These are phyloP conservation scores for Microbotryum silenes-acaulis DNA, from an alignment of 1,284 basidiomycete species.

Conservation along the genomic window DNA sequence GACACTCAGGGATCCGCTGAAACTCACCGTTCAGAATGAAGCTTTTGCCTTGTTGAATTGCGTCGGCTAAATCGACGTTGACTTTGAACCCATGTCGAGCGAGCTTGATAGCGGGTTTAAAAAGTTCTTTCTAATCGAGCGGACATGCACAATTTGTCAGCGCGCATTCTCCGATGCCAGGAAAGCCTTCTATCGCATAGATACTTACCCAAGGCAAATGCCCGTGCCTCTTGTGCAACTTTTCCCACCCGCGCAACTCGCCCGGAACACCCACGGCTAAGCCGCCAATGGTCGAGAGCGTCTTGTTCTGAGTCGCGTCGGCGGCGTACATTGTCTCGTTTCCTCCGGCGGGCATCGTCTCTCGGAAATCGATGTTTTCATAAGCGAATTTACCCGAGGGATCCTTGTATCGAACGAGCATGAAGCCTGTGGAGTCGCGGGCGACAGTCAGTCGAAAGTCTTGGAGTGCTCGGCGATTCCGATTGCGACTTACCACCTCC, in stretches of 20 bases:
- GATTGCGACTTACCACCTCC: conserved; percentile 30
- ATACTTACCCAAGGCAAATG: conserved; percentile 35
- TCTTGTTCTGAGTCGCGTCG: conserved; percentile 4
- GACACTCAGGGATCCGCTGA: too few relatives aligned
- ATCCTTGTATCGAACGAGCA: conserved; percentile 33
- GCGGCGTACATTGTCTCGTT: conserved; percentile 25
- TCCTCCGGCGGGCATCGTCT: conserved; percentile 7
- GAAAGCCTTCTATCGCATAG: not conserved
- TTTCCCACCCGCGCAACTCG: conserved; percentile 39
- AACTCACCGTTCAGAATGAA: conserved; percentile 31
- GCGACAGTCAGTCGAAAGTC: not conserved
- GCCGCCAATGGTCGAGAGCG: conserved; percentile 30
- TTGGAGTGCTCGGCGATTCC: too few relatives aligned
- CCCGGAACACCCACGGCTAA: conserved; percentile 39
- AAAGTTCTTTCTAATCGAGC: conserved; percentile 18
- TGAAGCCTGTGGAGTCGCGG: conserved; percentile 26
- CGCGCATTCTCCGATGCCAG: not conserved
- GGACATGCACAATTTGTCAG: not conserved
- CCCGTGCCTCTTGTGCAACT: conserved; percentile 38
- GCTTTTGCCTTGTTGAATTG: conserved; percentile 22
- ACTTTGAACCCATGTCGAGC: conserved; percentile 38
- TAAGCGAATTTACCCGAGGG: conserved; percentile 35
- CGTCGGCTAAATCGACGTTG: conserved; percentile 15
- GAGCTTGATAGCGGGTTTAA: conserved; percentile 37
- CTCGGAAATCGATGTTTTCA: conserved; percentile 44